Percentiles rank a stretch among this genome's conserved stretches.
These are phyloP conservation scores for Lentinus brumalis DNA, from an alignment of 768 basidiomycete genomes.

Conservation along the genomic window DNA sequence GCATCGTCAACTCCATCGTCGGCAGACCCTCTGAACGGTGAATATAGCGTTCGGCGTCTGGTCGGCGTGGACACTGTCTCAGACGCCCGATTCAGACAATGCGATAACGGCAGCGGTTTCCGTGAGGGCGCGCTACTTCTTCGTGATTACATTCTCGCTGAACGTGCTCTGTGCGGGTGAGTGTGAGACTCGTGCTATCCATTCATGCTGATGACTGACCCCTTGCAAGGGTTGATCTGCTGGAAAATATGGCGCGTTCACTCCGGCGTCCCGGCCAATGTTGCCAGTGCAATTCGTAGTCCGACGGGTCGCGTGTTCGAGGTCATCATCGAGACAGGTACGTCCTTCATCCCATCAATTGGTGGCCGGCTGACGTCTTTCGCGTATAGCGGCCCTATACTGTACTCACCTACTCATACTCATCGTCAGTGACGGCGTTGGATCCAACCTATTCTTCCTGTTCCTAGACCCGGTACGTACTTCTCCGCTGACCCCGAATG, in stretches of 20 bases:
- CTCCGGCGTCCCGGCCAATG: neutral
- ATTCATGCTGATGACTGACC: neutral
- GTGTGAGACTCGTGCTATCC: neutral
- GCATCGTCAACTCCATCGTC: no score
- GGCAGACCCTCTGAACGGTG: no score
- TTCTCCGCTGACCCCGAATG: no score
- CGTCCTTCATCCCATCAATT: neutral
- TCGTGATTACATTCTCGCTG: neutral
- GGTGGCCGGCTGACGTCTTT: neutral
- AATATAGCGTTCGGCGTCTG: neutral
- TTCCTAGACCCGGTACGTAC: neutral
- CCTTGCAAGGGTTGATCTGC: neutral
- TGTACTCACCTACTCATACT: neutral
- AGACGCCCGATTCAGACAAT: neutral
- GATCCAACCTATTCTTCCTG: neutral
- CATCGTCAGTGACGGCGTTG: neutral
- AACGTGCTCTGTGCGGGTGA: neutral
- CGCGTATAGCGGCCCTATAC: neutral
- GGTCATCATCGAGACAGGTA: neutral
- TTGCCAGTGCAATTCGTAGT: neutral
- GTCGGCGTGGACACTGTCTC: neutral
- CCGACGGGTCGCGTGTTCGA: neutral
- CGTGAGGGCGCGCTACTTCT: neutral
- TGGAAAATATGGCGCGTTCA: conserved; percentile 1
- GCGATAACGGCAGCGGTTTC: neutral